phyloP scores from a whole-genome alignment of 768 basidiomycete species.

The Fomitopsis pulvina region DNA sequence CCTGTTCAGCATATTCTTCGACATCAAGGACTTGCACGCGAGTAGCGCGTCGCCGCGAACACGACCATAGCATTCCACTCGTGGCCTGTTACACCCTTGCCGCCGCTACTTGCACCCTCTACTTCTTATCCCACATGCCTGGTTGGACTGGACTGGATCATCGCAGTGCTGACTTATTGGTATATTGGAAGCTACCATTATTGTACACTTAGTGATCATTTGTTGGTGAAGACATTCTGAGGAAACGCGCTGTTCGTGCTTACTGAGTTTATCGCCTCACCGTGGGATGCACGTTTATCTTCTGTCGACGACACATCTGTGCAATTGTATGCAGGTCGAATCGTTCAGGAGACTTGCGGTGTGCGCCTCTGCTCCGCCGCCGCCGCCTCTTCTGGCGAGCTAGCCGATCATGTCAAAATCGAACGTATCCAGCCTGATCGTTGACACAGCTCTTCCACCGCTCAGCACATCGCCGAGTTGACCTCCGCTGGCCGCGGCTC shows the following conservation, averaged over 20 bases:
- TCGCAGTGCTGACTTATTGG: background rate
- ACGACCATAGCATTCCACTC: conserved; percentile 26
- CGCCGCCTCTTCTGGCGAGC: background rate
- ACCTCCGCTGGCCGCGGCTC: background rate
- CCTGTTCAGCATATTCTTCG: conserved; percentile 52
- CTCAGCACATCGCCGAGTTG: background rate
- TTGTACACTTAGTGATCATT: background rate
- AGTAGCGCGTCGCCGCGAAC: conserved; percentile 63
- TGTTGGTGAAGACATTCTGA: background rate
- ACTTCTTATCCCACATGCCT: background rate
- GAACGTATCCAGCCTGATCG: background rate
- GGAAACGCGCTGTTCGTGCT: no score
- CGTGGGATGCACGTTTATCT: background rate
- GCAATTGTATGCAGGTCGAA: no score
- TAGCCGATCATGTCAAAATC: background rate
- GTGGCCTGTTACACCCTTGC: background rate
- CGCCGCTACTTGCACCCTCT: background rate
- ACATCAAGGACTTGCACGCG: conserved; percentile 55
- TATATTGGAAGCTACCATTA: background rate
- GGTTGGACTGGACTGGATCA: background rate
- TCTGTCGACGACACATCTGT: no score
- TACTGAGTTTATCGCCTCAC: no score
- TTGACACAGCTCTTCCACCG: background rate
- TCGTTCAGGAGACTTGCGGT: background rate
- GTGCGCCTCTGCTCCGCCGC: background rate